phyloP scores from a whole-genome alignment of 495 filamentous ascomycete species.

The Talaromyces adpressus region DNA sequence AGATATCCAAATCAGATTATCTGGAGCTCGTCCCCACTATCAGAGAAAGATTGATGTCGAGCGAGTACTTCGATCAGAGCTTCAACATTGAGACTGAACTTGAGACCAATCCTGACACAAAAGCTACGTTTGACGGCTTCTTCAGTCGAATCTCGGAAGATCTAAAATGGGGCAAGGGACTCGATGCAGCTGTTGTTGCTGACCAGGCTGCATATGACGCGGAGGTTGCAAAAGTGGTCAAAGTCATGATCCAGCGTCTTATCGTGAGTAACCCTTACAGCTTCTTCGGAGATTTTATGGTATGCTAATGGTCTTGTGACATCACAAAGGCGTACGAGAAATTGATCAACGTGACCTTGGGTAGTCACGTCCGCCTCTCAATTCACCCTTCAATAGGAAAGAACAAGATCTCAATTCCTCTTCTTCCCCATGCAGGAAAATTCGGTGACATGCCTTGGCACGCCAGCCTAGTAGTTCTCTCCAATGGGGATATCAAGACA shows the following conservation, averaged over 20 bases:
- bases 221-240: conserved; percentile 1
- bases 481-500: conserved; percentile 25
- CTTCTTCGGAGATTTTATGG: background rate
- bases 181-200: background rate
- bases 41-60: background rate
- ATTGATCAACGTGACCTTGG: background rate
- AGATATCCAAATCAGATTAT: background rate
- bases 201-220: background rate
- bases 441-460: conserved; percentile 37
- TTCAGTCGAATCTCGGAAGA: conserved; percentile 1
- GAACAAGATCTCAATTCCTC: conserved; percentile 49
- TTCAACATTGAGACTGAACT: conserved; percentile 1
- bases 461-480: conserved; percentile 26
- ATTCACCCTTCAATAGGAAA: conserved; percentile 51
- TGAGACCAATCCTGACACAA: background rate
- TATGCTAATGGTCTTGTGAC: background rate
- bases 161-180: background rate
- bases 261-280: background rate
- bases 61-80: background rate
- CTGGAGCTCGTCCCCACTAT: background rate
- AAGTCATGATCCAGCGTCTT: background rate
- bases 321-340: background rate
- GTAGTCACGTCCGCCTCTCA: conserved; percentile 25
- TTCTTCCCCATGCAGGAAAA: conserved; percentile 23
- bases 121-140: background rate